phyloP scores from a whole-genome alignment of 208 protist species.

The Balamuthia mandrillaris region DNA sequence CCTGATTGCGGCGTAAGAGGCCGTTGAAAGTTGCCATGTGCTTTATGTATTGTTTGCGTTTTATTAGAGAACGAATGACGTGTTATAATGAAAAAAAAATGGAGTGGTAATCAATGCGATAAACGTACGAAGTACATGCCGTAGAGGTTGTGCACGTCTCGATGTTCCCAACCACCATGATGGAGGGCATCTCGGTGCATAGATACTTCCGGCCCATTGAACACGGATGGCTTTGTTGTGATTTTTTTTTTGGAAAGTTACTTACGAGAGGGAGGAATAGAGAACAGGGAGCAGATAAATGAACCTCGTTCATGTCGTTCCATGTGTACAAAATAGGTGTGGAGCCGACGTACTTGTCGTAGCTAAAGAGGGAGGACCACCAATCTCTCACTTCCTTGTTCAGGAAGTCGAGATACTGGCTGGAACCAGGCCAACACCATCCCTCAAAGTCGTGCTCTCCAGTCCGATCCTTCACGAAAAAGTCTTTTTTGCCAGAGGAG shows the following conservation, averaged over 20 bases:
- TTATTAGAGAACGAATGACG: too few relatives aligned
- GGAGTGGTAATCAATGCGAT: not conserved
- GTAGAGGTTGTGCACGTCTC: conserved; percentile 97
- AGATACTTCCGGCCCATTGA: conserved; percentile 88
- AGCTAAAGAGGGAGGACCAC: conserved; percentile 85
- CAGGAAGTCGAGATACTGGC: conserved; percentile 41
- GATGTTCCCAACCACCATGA: conserved; percentile 87
- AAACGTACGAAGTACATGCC: conserved; percentile 76
- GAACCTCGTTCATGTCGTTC: conserved; percentile 98
- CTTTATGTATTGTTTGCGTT: conserved; percentile 15
- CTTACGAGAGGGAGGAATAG: too few relatives aligned
- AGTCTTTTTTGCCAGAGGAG: too few relatives aligned
- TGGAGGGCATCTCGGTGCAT: conserved; percentile 90
- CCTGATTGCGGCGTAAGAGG: conserved; percentile 68
- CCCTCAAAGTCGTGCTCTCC: conserved; percentile 81
- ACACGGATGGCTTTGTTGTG: conserved; percentile 96
- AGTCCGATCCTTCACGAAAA: conserved; percentile 85
- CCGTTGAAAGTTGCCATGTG: conserved; percentile 84
- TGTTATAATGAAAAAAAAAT: not conserved
- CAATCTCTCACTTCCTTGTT: conserved; percentile 85
- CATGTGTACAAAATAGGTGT: conserved; percentile 90
- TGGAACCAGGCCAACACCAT: conserved; percentile 92
- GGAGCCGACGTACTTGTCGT: conserved; percentile 82
- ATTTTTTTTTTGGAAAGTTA: too few relatives aligned
- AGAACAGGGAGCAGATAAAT: not conserved